Percentiles rank a stretch among this genome's conserved stretches.
These are phyloP conservation scores for Neospermospora avenae DNA, from an alignment of 2,329 filamentous ascomycete species.

Conservation along the genomic window DNA sequence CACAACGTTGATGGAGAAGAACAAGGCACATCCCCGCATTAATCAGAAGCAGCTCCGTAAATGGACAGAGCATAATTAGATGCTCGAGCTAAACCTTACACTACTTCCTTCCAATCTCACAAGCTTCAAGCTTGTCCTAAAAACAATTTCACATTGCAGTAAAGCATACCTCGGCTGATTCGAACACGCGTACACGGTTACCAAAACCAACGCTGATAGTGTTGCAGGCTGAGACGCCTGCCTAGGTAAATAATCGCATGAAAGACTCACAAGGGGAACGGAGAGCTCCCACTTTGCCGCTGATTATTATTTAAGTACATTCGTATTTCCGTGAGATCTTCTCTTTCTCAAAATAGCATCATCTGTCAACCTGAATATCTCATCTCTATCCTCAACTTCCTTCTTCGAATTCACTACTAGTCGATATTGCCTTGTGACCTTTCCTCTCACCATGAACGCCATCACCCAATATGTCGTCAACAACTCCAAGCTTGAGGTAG, in stretches of 20 bases:
- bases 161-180: not conserved
- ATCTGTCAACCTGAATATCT: not conserved
- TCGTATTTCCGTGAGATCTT: not conserved
- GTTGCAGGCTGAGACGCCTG: not conserved
- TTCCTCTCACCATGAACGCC: slow-evolving; percentile 14
- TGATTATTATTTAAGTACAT: too few relatives aligned
- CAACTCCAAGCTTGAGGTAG: slow-evolving; percentile 14
- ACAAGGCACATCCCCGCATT: not conserved
- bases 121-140: not conserved
- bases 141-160: not conserved
- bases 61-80: too few relatives aligned
- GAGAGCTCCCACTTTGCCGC: too few relatives aligned
- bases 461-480: slow-evolving; percentile 16
- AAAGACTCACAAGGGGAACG: not conserved
- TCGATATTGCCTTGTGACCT: not conserved
- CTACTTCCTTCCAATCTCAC: not conserved
- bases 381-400: not conserved
- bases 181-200: not conserved
- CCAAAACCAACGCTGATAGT: not conserved
- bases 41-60: not conserved
- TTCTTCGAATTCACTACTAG: not conserved
- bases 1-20: not conserved
- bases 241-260: not conserved
- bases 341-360: not conserved
- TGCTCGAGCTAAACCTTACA: not conserved